These are phyloP conservation scores for Colletotrichum gigasporum DNA, from an alignment of 2,329 filamentous ascomycete genomes.

Conservation along the genomic window DNA sequence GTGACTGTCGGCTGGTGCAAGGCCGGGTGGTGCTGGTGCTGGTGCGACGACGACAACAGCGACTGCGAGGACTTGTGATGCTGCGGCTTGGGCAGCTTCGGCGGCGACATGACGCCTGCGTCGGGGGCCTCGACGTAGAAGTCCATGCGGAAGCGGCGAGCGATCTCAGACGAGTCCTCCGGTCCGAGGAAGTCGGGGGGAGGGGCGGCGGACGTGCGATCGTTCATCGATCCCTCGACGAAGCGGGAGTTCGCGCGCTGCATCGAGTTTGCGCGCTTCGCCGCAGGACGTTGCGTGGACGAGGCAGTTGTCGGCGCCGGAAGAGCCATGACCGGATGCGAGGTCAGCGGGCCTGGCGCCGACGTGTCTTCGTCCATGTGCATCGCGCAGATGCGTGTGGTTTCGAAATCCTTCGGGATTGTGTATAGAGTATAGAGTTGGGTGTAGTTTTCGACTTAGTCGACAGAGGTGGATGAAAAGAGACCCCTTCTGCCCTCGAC, in stretches of 20 bases:
- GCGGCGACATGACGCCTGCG: conserved; percentile 28
- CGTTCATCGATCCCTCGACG: conserved; percentile 87
- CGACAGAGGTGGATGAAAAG: not conserved
- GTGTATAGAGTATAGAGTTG: too few species aligned
- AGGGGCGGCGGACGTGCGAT: conserved; percentile 77
- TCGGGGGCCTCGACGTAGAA: conserved; percentile 33
- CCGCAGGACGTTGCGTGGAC: conserved; percentile 14
- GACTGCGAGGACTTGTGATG: conserved; percentile 21
- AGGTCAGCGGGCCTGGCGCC: conserved; percentile 29
- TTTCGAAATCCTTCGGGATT: too few species aligned
- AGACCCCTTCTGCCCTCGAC: not conserved
- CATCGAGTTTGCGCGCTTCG: conserved; percentile 26
- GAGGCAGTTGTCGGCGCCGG: not conserved
- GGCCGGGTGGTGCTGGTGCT: conserved; percentile 20
- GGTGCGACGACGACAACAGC: conserved; percentile 19
- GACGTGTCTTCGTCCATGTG: conserved; percentile 15
- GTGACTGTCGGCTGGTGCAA: conserved; percentile 21
- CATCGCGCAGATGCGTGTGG: conserved; percentile 1
- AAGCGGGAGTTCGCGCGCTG: conserved; percentile 54
- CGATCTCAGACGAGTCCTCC: conserved; percentile 39
- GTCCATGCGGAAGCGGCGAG: conserved; percentile 35
- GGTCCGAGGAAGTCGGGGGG: conserved; percentile 72
- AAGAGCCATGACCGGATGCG: conserved; percentile 26
- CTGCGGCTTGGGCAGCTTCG: conserved; percentile 21
- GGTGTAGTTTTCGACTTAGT: not conserved